These are phyloP conservation scores for Psilocybe cyanescens DNA, from an alignment of 768 basidiomycete genomes.

Conservation along the genomic window DNA sequence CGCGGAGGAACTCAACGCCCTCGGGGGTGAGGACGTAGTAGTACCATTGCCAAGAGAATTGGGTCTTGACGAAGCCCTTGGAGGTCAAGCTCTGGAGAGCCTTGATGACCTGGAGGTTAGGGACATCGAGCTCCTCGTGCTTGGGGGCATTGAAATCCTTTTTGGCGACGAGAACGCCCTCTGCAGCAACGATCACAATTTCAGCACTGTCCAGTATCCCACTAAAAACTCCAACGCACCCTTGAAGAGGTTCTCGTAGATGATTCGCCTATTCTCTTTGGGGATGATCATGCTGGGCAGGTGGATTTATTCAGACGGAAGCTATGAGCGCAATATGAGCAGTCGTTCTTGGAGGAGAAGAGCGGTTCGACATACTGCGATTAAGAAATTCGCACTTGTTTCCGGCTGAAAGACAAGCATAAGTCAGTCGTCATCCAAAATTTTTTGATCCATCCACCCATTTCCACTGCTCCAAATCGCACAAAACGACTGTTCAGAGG, in stretches of 20 bases:
- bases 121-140: constrained; percentile 86
- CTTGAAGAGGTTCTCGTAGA: constrained; percentile 99
- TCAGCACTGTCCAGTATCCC: neutral
- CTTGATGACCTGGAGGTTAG: constrained; percentile 74
- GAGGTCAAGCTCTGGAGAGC: constrained; percentile 72
- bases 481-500: constrained; percentile 25
- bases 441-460: constrained; percentile 40
- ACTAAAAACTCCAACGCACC: constrained; percentile 52
- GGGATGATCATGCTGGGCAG: constrained; percentile 89
- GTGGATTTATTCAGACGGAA: constrained; percentile 35
- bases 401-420: constrained; percentile 33
- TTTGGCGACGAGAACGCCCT: constrained; percentile 99
- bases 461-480: constrained; percentile 30
- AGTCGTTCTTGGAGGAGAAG: neutral
- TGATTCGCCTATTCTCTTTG: constrained; percentile 91
- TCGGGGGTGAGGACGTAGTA: constrained; percentile 98
- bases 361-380: constrained; percentile 39
- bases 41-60: constrained; percentile 99
- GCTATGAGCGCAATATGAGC: constrained; percentile 24
- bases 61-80: constrained; percentile 94
- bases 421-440: constrained; percentile 41
- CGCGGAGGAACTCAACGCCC: constrained; percentile 96
- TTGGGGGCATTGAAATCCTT: constrained; percentile 98
- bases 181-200: constrained; percentile 39
- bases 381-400: constrained; percentile 38